These are phyloP conservation scores for Lactarius sanguifluus DNA, from an alignment of 768 basidiomycete genomes.

Conservation along the genomic window DNA sequence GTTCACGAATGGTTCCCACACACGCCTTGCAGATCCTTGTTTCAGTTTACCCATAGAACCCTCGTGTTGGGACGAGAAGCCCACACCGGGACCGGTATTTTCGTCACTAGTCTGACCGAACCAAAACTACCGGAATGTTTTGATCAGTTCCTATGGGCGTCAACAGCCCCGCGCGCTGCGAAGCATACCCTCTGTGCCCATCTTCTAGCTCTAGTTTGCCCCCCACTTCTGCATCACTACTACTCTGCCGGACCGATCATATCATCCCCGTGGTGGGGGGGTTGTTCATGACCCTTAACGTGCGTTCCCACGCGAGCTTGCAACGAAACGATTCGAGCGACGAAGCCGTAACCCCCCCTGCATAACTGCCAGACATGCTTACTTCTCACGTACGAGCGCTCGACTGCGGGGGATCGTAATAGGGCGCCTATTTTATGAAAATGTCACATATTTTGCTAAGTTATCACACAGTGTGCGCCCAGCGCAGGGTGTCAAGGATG, in stretches of 20 bases:
- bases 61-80: background rate
- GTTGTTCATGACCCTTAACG: background rate
- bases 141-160: background rate
- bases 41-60: background rate
- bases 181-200: background rate
- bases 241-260: background rate
- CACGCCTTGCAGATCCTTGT: background rate
- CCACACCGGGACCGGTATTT: background rate
- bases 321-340: background rate
- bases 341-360: background rate
- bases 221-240: background rate
- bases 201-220: background rate
- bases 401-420: background rate
- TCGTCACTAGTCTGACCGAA: background rate
- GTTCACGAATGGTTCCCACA: background rate
- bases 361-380: background rate
- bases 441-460: background rate
- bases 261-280: background rate
- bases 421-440: background rate
- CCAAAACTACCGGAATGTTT: background rate
- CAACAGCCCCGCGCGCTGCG: background rate
- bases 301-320: background rate
- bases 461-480: background rate
- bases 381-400: slow-evolving; percentile 6
- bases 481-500: background rate